Evolutionary conservation across 1,284 basidiomycete genomes (phyloP).

Genomic region (Mycena sp.): DNA sequence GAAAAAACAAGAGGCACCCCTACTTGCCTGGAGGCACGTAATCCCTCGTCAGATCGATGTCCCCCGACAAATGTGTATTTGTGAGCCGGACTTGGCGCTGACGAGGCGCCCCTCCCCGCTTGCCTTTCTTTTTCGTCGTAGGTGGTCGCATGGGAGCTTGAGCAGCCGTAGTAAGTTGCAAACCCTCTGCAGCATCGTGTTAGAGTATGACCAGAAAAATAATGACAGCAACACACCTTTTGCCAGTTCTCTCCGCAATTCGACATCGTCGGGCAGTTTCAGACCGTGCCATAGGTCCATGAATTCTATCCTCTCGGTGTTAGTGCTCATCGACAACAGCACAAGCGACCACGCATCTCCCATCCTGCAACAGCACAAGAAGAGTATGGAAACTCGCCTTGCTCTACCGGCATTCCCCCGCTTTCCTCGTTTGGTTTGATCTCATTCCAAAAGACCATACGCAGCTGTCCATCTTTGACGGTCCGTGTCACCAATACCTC

Average conservation of each 20-base stretch:
- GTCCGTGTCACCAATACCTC: conserved; percentile 89
- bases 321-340: conserved; percentile 1
- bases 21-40: conserved; percentile 63
- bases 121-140: conserved; percentile 81
- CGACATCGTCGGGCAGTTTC: conserved; percentile 86
- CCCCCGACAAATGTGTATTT: conserved; percentile 86
- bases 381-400: conserved; percentile 62
- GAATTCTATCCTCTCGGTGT: conserved; percentile 71
- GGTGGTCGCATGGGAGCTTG: conserved; percentile 60
- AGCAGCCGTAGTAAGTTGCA: conserved; percentile 76
- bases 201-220: conserved; percentile 17
- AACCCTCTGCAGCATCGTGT: conserved; percentile 62
- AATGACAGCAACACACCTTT: conserved; percentile 57
- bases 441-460: conserved; percentile 94
- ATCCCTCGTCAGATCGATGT: conserved; percentile 85
- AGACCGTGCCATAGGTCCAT: conserved; percentile 86
- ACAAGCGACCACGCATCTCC: conserved; percentile 19
- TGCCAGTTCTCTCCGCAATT: conserved; percentile 78
- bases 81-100: conserved; percentile 85
- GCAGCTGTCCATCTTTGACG: conserved; percentile 82
- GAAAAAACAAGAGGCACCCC: background rate
- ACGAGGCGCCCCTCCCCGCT: conserved; percentile 73
- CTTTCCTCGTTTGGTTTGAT: conserved; percentile 78
- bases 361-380: background rate
- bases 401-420: conserved; percentile 78